A percentile compares a stretch with the other conserved stretches of the same genome.
These are phyloP conservation scores for Chalciporus piperatus DNA, from an alignment of 768 basidiomycete species.

Conservation along the genomic window DNA sequence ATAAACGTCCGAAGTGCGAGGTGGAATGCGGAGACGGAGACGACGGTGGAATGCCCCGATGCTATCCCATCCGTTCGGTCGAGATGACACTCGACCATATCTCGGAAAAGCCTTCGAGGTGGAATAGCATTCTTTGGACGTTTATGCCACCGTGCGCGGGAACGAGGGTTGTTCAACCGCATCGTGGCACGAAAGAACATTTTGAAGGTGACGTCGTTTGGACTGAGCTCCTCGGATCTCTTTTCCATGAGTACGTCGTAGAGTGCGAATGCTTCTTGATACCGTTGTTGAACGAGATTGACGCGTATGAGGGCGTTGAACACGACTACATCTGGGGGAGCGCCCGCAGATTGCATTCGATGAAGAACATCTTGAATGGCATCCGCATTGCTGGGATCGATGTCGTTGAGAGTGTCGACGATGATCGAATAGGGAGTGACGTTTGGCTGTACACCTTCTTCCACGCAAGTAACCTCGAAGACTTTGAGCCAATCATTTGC, in stretches of 20 bases:
- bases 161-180: conserved; percentile 14
- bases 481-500: conserved; percentile 29
- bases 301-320: conserved; percentile 49
- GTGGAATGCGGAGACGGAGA: conserved; percentile 38
- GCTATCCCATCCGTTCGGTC: conserved; percentile 15
- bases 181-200: conserved; percentile 37
- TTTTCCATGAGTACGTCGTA: conserved; percentile 40
- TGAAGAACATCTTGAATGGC: conserved; percentile 37
- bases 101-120: conserved; percentile 43
- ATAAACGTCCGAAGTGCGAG: conserved; percentile 46
- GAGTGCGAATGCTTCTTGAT: conserved; percentile 39
- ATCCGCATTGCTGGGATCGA: conserved; percentile 26
- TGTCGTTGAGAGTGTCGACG: conserved; percentile 36
- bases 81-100: conserved; percentile 40
- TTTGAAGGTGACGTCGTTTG: conserved; percentile 47
- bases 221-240: conserved; percentile 27
- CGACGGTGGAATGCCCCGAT: conserved; percentile 22
- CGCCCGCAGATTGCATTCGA: conserved; percentile 37
- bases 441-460: conserved; percentile 11
- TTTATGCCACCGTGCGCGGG: conserved; percentile 22
- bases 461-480: conserved; percentile 22
- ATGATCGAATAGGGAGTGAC: conserved; percentile 38
- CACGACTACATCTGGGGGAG: conserved; percentile 38
- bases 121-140: conserved; percentile 24
- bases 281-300: conserved; percentile 32